Conservation (phyloP, 2,329 filamentous ascomycete species). For the Paracorniculantispora psalliotae region DNA sequence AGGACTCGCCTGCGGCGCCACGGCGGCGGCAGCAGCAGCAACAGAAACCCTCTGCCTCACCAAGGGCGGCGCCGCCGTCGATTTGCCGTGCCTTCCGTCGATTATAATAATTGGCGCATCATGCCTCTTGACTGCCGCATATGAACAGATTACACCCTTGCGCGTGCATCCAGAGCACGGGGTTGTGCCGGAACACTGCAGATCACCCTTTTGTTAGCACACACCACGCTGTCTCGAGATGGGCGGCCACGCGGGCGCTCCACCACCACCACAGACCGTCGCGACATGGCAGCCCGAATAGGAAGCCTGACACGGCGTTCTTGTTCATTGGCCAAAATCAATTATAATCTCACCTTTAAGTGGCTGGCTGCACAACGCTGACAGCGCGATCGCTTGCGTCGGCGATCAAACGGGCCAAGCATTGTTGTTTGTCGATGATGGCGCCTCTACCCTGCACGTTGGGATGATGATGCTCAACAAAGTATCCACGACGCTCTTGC, state of each 20-base stretch:
- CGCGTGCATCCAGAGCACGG: constrained; percentile 29
- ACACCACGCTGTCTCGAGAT: too few relatives aligned
- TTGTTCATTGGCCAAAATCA: too few relatives aligned
- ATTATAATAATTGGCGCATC: constrained; percentile 19
- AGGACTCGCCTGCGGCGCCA: background rate
- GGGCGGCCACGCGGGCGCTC: background rate
- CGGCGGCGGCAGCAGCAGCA: background rate
- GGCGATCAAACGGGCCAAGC: constrained; percentile 30
- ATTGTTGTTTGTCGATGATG: background rate
- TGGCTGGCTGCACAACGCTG: constrained; percentile 27
- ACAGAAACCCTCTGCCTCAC: background rate
- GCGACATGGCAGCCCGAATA: background rate
- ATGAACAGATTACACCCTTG: constrained; percentile 21
- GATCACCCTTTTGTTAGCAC: background rate
- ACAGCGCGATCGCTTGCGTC: constrained; percentile 29
- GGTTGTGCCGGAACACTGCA: constrained; percentile 28
- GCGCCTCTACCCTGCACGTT: background rate
- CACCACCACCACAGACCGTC: background rate
- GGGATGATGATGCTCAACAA: too few relatives aligned
- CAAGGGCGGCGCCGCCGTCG: too few relatives aligned
- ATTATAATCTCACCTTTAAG: constrained; percentile 26
- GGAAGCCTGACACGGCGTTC: background rate
- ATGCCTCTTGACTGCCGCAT: background rate
- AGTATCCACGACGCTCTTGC: too few relatives aligned
- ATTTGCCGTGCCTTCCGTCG: too few relatives aligned